These are phyloP conservation scores for Polyporus arcularius DNA, from an alignment of 768 basidiomycete genomes.

Conservation along the genomic window DNA sequence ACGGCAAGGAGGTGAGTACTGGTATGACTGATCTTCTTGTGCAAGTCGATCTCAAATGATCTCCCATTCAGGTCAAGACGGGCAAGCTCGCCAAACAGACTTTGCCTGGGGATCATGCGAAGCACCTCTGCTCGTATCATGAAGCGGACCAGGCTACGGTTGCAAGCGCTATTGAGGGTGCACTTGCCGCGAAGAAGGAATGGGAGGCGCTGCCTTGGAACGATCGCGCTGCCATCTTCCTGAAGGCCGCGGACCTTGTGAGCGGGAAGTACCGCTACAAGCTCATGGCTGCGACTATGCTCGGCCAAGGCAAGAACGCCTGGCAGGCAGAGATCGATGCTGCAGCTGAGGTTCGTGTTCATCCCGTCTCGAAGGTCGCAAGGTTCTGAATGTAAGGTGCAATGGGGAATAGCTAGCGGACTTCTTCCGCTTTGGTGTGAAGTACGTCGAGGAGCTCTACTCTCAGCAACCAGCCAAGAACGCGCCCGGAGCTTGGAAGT, in stretches of 20 bases:
- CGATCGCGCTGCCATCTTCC: conserved; percentile 96
- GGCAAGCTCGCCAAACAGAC: conserved; percentile 77
- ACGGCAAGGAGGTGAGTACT: conserved; percentile 71
- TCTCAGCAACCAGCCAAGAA: conserved; percentile 88
- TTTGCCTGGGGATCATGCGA: conserved; percentile 85
- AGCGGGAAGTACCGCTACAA: conserved; percentile 96
- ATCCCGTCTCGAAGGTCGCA: neutral
- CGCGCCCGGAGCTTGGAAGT: conserved; percentile 92
- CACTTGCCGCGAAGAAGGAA: conserved; percentile 78
- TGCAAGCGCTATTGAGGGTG: conserved; percentile 78
- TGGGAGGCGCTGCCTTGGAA: conserved; percentile 98
- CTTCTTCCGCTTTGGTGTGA: conserved; percentile 96
- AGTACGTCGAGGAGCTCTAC: conserved; percentile 96
- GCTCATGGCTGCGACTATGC: conserved; percentile 93
- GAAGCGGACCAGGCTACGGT: conserved; percentile 82
- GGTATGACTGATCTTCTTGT: neutral
- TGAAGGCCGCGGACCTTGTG: conserved; percentile 95
- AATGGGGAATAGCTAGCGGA: conserved; percentile 61
- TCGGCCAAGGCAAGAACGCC: conserved; percentile 98
- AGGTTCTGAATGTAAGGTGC: neutral
- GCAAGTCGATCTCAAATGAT: neutral
- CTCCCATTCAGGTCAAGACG: conserved; percentile 64
- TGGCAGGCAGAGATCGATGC: conserved; percentile 99
- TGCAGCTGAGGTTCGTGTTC: conserved; percentile 83
- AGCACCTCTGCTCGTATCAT: conserved; percentile 82